These are phyloP conservation scores for Ploettnerulaceae sp. DNA, from an alignment of 2,329 filamentous ascomycete species.

Conservation along the genomic window DNA sequence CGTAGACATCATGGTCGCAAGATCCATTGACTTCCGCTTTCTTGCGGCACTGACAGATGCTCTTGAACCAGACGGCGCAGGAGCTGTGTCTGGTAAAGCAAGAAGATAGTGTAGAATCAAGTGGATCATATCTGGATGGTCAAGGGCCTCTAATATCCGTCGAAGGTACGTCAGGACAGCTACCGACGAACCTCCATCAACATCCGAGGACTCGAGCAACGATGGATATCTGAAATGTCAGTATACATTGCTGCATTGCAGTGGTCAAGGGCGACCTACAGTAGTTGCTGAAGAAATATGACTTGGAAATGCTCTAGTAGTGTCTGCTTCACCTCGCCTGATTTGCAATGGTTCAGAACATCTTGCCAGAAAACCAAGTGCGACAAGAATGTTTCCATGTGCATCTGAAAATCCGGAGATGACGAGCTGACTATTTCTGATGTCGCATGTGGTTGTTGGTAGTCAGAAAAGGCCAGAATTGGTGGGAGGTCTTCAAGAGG, in stretches of 20 bases:
- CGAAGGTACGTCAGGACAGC: slow-evolving; percentile 91
- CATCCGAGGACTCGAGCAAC: slow-evolving; percentile 90
- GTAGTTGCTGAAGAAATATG: slow-evolving; percentile 87
- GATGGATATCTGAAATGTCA: slow-evolving; percentile 72
- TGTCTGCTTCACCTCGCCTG: slow-evolving; percentile 85
- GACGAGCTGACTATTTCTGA: slow-evolving; percentile 70
- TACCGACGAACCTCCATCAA: slow-evolving; percentile 93
- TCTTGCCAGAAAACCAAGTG: slow-evolving; percentile 98
- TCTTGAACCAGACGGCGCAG: slow-evolving; percentile 32
- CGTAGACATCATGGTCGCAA: slow-evolving; percentile 72
- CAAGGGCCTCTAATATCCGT: slow-evolving; percentile 82
- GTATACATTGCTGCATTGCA: neutral
- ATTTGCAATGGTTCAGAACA: slow-evolving; percentile 91
- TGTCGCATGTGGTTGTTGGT: slow-evolving; percentile 65
- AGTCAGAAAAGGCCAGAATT: slow-evolving; percentile 85
- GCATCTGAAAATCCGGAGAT: slow-evolving; percentile 71
- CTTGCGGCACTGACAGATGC: slow-evolving; percentile 63
- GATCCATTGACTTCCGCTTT: slow-evolving; percentile 82
- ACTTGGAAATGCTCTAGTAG: slow-evolving; percentile 96
- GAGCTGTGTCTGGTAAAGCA: slow-evolving; percentile 61
- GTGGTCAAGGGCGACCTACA: slow-evolving; percentile 51
- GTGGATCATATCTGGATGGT: slow-evolving; percentile 91
- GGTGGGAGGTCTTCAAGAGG: slow-evolving; percentile 71
- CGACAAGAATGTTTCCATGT: slow-evolving; percentile 89
- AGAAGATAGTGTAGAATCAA: slow-evolving; percentile 90